phyloP scores from a whole-genome alignment of 345 rosid species.

The Aquilaria malaccensis region DNA sequence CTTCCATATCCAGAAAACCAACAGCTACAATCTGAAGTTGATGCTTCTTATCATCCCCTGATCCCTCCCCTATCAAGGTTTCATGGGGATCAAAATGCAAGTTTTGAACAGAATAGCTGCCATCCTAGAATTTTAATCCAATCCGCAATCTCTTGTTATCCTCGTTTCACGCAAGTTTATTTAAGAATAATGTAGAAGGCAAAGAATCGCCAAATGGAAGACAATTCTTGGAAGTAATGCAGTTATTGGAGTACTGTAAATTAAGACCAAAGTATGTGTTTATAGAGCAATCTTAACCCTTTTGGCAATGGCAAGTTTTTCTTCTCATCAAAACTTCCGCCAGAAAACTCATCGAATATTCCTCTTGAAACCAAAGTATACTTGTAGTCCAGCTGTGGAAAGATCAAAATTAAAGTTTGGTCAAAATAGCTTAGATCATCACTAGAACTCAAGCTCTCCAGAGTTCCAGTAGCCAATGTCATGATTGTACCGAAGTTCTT shows the following conservation, averaged over 20 bases:
- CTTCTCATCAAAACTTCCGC: slow-evolving; percentile 8
- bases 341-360: slow-evolving; percentile 1
- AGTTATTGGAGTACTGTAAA: slow-evolving; percentile 15
- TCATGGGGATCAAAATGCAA: slow-evolving; percentile 12
- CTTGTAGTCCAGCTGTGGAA: slow-evolving; percentile 22
- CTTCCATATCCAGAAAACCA: slow-evolving; percentile 15
- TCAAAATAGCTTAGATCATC: slow-evolving; percentile 26
- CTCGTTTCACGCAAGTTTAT: slow-evolving; percentile 23
- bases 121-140: slow-evolving; percentile 12
- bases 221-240: slow-evolving; percentile 19
- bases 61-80: slow-evolving; percentile 41
- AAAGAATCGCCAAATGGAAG: slow-evolving; percentile 19
- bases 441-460: slow-evolving; percentile 27
- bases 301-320: slow-evolving; percentile 11
- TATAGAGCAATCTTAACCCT: slow-evolving; percentile 13
- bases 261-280: slow-evolving; percentile 10
- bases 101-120: not conserved
- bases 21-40: slow-evolving; percentile 27
- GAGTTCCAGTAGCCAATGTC: slow-evolving; percentile 34
- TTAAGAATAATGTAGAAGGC: slow-evolving; percentile 18
- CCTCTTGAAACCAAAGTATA: slow-evolving; percentile 14
- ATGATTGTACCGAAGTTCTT: slow-evolving; percentile 18
- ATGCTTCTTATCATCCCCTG: slow-evolving; percentile 35
- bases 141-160: slow-evolving; percentile 12
- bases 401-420: slow-evolving; percentile 26